Percentiles rank a stretch among this genome's conserved stretches.
Conservation (phyloP, 2,329 filamentous ascomycete species). For the Alternaria sp. region DNA sequence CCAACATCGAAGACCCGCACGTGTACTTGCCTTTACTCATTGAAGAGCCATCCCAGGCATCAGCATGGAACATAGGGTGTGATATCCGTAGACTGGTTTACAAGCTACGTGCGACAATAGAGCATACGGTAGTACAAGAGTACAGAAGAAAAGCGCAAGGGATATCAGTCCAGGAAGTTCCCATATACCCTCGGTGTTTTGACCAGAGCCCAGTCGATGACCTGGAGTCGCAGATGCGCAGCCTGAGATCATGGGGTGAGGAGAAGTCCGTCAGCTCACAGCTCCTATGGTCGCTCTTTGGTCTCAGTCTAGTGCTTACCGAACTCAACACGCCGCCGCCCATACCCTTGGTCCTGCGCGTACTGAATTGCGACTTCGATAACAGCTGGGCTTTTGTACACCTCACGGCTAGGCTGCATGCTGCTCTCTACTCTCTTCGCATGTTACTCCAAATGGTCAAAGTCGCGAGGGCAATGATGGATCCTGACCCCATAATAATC, state of each 20-base stretch:
- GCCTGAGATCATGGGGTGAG: constrained; percentile 24
- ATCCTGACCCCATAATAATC: fast-evolving
- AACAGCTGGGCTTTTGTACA: constrained; percentile 50
- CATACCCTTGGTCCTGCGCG: constrained; percentile 17
- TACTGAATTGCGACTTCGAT: constrained; percentile 40
- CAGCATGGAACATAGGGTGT: constrained; percentile 51
- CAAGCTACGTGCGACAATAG: constrained; percentile 35
- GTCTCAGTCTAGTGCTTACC: constrained; percentile 26
- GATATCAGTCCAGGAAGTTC: constrained; percentile 27
- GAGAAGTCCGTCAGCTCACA: constrained; percentile 10
- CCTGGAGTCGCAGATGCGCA: constrained; percentile 20
- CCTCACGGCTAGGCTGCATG: constrained; percentile 50
- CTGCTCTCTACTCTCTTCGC: constrained; percentile 52
- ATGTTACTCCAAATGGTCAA: constrained; percentile 21
- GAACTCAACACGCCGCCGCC: constrained; percentile 30
- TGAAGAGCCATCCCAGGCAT: constrained; percentile 51
- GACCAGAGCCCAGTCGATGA: background rate
- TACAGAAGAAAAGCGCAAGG: constrained; percentile 47
- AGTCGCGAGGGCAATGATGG: background rate
- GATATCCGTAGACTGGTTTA: constrained; percentile 49
- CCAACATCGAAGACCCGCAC: constrained; percentile 18
- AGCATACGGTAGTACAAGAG: constrained; percentile 38
- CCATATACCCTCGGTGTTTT: background rate
- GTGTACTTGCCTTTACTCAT: constrained; percentile 71
- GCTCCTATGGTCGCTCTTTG: constrained; percentile 36